Conservation (phyloP, 169 alveolate genomes). For the Plasmodium gallinaceum region DNA sequence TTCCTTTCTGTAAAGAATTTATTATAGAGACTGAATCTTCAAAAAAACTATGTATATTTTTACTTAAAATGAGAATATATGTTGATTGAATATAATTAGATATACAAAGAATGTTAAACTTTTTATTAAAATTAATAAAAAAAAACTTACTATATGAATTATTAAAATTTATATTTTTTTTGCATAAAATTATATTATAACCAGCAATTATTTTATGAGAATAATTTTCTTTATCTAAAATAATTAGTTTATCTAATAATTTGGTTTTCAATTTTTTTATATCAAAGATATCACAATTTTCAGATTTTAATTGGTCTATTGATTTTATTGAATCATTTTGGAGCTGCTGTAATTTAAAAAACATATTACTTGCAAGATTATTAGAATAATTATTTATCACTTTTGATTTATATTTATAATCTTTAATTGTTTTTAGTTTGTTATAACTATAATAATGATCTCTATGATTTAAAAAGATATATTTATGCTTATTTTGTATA, state of each 20-base stretch:
- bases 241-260: conserved; percentile 17
- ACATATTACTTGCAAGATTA: neutral
- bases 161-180: neutral
- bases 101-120: conserved; percentile 45
- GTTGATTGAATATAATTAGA: conserved; percentile 28
- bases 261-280: conserved; percentile 33
- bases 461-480: neutral
- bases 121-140: conserved; percentile 13
- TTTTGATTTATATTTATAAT: conserved; percentile 36
- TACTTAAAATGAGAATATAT: conserved; percentile 8
- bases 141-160: conserved; percentile 16
- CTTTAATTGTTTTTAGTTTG: conserved; percentile 34
- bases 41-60: neutral
- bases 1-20: no score
- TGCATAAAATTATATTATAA: conserved; percentile 7
- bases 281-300: conserved; percentile 13
- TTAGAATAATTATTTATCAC: neutral
- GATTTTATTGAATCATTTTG: neutral
- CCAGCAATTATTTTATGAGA: conserved; percentile 26
- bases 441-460: neutral
- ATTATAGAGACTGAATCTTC: no score
- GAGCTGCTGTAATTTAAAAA: conserved; percentile 12
- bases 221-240: conserved; percentile 20
- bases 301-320: neutral
- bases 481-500: neutral